phyloP scores from a whole-genome alignment of 495 filamentous ascomycete genomes.

The Alectoria sarmentosa region DNA sequence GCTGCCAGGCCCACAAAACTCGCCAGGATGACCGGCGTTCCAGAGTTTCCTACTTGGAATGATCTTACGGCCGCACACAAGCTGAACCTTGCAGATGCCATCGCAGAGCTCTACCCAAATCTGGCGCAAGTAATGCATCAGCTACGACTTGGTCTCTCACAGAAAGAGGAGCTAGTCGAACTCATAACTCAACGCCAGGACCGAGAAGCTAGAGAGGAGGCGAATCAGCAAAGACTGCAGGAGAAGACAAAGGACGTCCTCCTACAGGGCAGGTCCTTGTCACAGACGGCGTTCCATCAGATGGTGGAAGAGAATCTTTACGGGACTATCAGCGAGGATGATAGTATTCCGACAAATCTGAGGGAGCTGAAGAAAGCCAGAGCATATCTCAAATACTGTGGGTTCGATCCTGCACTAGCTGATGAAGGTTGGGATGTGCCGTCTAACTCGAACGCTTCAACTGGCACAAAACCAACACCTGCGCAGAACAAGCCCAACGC shows the following conservation, averaged over 20 bases:
- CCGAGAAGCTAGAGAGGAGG: slow-evolving; percentile 16
- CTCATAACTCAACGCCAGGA: slow-evolving; percentile 25
- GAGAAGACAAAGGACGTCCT: not conserved
- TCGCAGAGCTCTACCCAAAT: slow-evolving; percentile 30
- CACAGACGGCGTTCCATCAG: not conserved
- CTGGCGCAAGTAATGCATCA: slow-evolving; percentile 1
- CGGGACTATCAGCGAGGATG: not conserved
- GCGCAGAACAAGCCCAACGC: not conserved
- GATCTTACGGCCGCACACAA: slow-evolving; percentile 33
- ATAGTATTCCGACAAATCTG: not conserved
- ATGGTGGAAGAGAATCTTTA: slow-evolving; percentile 10
- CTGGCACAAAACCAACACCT: not conserved
- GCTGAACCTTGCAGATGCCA: slow-evolving; percentile 30
- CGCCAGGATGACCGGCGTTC: not conserved
- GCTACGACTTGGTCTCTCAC: slow-evolving; percentile 29
- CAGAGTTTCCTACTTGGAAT: slow-evolving; percentile 28
- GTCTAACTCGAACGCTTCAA: not conserved
- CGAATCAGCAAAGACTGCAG: not conserved
- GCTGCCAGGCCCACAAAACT: slow-evolving; percentile 12
- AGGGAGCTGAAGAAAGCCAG: slow-evolving; percentile 4
- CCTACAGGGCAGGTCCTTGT: slow-evolving; percentile 5
- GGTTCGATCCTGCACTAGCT: slow-evolving; percentile 9
- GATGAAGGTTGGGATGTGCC: not conserved
- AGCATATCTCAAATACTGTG: slow-evolving; percentile 8
- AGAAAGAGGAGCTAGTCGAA: slow-evolving; percentile 21